phyloP scores from a whole-genome alignment of 257 asterid species.

The Solanum pennellii region DNA sequence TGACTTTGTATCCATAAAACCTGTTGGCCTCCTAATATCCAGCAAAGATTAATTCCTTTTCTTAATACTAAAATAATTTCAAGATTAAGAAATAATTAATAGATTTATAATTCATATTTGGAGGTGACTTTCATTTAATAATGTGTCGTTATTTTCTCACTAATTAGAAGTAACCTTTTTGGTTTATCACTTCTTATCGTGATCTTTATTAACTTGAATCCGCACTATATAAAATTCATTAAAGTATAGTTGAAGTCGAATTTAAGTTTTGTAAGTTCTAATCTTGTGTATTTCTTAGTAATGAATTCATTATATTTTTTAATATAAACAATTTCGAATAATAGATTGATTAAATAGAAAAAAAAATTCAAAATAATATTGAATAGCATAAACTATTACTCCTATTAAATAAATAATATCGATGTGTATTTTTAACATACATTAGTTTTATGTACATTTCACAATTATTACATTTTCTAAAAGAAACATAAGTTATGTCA shows the following conservation, averaged over 20 bases:
- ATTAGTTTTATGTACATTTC: background rate
- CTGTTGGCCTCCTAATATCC: background rate
- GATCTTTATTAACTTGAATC: background rate
- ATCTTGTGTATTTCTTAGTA: too few species aligned
- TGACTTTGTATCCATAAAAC: background rate
- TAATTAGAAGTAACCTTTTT: background rate
- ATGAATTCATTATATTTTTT: background rate
- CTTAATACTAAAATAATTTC: background rate
- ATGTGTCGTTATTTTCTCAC: background rate
- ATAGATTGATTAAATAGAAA: background rate
- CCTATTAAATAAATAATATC: too few species aligned
- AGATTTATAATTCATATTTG: background rate
- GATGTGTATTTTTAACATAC: background rate
- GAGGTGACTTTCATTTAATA: background rate
- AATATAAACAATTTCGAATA: background rate
- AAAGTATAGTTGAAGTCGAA: background rate
- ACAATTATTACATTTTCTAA: background rate
- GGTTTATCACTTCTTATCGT: background rate
- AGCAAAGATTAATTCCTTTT: background rate
- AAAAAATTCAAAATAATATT: background rate
- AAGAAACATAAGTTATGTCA: background rate
- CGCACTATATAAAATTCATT: fast-evolving
- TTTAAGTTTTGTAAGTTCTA: too few species aligned
- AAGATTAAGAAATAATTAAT: background rate
- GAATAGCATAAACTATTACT: background rate